A percentile compares a stretch with the other conserved stretches of the same genome.
Conservation (phyloP, 345 rosid species). For the Gossypium australe region DNA sequence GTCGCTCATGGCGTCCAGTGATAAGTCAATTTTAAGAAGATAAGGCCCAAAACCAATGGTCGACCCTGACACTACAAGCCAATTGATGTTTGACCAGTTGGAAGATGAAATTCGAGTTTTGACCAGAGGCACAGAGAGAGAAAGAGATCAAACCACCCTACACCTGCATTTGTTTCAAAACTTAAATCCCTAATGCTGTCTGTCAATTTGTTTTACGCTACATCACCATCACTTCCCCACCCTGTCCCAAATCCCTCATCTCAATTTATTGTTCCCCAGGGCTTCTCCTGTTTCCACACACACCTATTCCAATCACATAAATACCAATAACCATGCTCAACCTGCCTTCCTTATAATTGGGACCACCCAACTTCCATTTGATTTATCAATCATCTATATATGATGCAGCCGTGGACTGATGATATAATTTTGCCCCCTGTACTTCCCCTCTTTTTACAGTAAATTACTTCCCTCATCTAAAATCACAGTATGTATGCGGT, state of each 20-base stretch:
- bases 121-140: background rate
- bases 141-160: background rate
- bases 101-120: background rate
- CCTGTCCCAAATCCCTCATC: background rate
- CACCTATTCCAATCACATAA: background rate
- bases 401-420: background rate
- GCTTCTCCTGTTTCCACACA: background rate
- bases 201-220: background rate
- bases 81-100: background rate
- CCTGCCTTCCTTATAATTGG: background rate
- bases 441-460: slow-evolving; percentile 11
- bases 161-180: background rate
- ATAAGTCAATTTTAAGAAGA: background rate
- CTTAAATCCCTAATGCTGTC: background rate
- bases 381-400: too few species aligned
- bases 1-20: background rate
- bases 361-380: background rate
- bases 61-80: background rate
- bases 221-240: background rate
- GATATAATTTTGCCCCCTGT: background rate
- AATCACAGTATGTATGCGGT: slow-evolving; percentile 4
- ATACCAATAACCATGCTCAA: background rate
- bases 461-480: slow-evolving; percentile 14
- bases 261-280: background rate
- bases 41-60: background rate